Conservation (phyloP, 805 yeast species). For the Tetrapisispora arboricola region DNA sequence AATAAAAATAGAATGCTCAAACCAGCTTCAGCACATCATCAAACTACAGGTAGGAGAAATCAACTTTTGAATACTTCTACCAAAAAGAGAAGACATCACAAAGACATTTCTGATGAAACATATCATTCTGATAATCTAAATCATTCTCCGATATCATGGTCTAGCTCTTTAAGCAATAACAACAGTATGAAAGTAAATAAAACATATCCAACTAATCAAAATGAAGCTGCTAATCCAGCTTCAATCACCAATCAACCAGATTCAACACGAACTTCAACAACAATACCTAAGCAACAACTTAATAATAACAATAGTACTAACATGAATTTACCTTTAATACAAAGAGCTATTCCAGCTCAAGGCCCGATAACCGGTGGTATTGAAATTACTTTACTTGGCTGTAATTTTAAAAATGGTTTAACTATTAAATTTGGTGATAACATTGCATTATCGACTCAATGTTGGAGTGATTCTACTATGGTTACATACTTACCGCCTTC, state of each 20-base stretch:
- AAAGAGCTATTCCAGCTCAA: constrained; percentile 86
- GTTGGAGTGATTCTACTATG: constrained; percentile 92
- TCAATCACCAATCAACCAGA: neutral
- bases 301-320: neutral
- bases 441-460: constrained; percentile 73
- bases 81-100: constrained; percentile 3
- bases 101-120: neutral
- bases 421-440: constrained; percentile 79
- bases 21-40: neutral
- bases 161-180: neutral
- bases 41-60: neutral
- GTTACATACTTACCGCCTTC: constrained; percentile 94
- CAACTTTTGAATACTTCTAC: neutral
- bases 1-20: neutral
- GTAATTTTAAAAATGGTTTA: constrained; percentile 75
- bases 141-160: constrained; percentile 22
- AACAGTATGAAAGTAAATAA: neutral
- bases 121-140: constrained; percentile 1
- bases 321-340: constrained; percentile 44
- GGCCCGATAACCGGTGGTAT: constrained; percentile 96
- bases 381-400: constrained; percentile 84
- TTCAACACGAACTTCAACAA: neutral
- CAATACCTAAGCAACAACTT: neutral
- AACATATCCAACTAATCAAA: neutral
- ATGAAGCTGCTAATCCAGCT: neutral